Base-by-base conservation (phyloP, 1,139 yeast genomes). In the Hemisphaericaspora subhashii region DNA sequence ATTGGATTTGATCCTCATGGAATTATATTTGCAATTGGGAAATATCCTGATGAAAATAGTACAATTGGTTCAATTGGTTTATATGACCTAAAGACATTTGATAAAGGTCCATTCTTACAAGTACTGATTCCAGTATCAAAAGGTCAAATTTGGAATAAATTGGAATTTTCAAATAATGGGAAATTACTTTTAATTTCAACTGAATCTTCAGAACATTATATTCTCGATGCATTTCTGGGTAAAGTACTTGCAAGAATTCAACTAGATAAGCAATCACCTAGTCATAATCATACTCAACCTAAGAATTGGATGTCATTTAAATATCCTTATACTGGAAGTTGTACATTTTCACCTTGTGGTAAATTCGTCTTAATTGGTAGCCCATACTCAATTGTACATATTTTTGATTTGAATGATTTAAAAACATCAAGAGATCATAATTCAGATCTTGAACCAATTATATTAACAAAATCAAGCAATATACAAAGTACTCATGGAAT, bases 121-220 rank as follows among this genome's bases (percentile, higher is more conserved):
- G 34, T 71, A 62, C 44, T 62, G 53, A 43, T 68, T 3, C 49
- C 54, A 4, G 42, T 49, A 5, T 28, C 46, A 5, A 48, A 64
- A 33, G 53, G 66, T 44, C 65, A 63, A 40, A 44, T 50, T 7
- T 85, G 90, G 86, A 73, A 74, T 29, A 83, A 81, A 49, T 45
- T 89, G 24, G 95, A 89, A 57, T 88, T 90, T 57, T 79, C 95
- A 18, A 89, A 89, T 55, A 85, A 84, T 54, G 95, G 95, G 22
- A 84, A 82, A 54, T 68, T 70, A 44, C 52, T 92, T n/a, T 63
- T 88, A n/a, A 61, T 89, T 2, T 77, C 81, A 2, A 83, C 94
- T 2, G 60, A 75, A 42, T 64, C 74, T 3, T 60, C 61, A 20
- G 65, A 64, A 28, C 89, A 84, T 51, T 71, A 81, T 43, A 58